Base-by-base conservation (phyloP, 2,329 filamentous ascomycete genomes). In the Penicillium expansum region DNA sequence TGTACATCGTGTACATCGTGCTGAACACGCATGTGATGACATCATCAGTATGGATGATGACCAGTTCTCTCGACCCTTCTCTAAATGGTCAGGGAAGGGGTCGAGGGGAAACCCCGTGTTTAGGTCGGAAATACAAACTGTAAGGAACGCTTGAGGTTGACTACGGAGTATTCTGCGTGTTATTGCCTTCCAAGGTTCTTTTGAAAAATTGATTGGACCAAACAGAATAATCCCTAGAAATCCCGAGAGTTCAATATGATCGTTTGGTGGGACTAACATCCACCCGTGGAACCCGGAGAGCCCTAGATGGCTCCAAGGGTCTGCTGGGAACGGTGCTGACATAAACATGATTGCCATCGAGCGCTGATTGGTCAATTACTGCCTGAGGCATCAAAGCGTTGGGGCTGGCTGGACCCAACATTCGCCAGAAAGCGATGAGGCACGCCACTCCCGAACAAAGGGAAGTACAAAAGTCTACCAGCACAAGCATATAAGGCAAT, bases 371-470 rank as follows among this genome's bases (percentile, higher is more conserved):
- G 52, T 7, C 16, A 14, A 4, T 10, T 0, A 2, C 1, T 29
- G 39, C 59, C 61, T 62, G 41, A 64, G 61, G 63, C 56, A 54
- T 50, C 56, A 70, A 71, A 71, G 63, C 56, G 69, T 71, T 71
- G 69, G 69, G 63, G 62, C 60, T 39, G 42, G 27, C 48, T 37
- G 67, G 66, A 71, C 67, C 68, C 69, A 71, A 71, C 59, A 65
- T 62, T 60, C 48, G 55, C 47, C 38, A 37, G 45, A 52, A 57
- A 55, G 29, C 39, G 43, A 44, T 56, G 51, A 47, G 49, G 48
- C 52, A 58, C 57, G 61, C 62, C 62, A 63, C 62, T 58, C 49
- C 50, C 33, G 49, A 49, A 20, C 32, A 35, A 41, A 49, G 38
- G 24, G 27, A 20, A 47, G 47, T 24, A 29, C 41, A 61, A 58